These are phyloP conservation scores for Boletus huronensis DNA, from an alignment of 768 basidiomycete genomes.

Conservation along the genomic window DNA sequence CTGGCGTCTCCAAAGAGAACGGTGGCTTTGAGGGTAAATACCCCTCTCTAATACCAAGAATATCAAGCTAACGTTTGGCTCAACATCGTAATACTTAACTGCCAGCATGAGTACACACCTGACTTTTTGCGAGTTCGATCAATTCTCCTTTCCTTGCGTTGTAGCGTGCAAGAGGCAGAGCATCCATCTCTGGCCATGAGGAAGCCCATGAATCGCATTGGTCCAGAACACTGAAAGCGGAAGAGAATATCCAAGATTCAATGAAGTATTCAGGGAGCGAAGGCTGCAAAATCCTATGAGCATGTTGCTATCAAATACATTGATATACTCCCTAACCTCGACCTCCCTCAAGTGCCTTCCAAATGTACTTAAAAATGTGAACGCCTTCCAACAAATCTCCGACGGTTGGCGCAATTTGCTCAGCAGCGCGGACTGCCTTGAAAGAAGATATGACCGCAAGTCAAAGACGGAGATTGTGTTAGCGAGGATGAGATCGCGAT, in stretches of 20 bases:
- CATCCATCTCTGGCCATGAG: conserved; percentile 43
- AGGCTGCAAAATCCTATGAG: conserved; percentile 35
- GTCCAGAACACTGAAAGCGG: conserved; percentile 78
- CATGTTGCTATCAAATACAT: conserved; percentile 1
- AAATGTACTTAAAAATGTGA: conserved; percentile 73
- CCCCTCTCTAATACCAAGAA: conserved; percentile 69
- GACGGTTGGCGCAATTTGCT: conserved; percentile 62
- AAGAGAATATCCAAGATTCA: conserved; percentile 92
- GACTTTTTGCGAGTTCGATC: conserved; percentile 80
- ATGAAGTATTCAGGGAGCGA: conserved; percentile 69
- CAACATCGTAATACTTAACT: neutral
- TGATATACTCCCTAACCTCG: conserved; percentile 47
- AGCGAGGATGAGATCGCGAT: conserved; percentile 82
- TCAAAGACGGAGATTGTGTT: conserved; percentile 94
- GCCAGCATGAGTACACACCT: conserved; percentile 47
- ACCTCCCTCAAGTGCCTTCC: conserved; percentile 70
- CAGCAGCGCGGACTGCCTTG: conserved; percentile 77
- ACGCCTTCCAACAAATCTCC: conserved; percentile 69
- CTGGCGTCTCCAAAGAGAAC: conserved; percentile 54
- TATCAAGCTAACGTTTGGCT: conserved; percentile 61
- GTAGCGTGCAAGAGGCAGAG: conserved; percentile 46
- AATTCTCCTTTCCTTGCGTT: conserved; percentile 86
- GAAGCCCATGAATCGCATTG: conserved; percentile 72
- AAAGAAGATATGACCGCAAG: conserved; percentile 86
- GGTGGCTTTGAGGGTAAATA: conserved; percentile 72